Percentiles rank a stretch among this genome's conserved stretches.
Conservation (phyloP, 2,329 filamentous ascomycete species). For the Microascus cirrosus region DNA sequence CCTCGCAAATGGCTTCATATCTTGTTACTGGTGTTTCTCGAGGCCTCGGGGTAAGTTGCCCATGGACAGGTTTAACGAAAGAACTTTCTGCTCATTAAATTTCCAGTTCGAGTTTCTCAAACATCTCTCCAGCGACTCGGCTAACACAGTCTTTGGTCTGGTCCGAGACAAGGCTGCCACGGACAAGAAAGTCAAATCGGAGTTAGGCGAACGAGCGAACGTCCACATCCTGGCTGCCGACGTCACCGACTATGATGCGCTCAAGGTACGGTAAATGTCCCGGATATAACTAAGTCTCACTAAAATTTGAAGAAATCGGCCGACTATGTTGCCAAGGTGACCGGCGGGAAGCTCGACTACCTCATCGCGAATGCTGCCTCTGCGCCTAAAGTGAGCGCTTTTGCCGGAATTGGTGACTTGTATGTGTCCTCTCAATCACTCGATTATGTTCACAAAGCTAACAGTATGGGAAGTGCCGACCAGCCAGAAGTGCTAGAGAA, state of each 20-base stretch:
- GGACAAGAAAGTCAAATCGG: constrained; percentile 27
- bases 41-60: too few species aligned
- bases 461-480: background rate
- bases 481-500: constrained; percentile 6
- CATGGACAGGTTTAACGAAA: too few species aligned
- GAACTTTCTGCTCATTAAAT: too few species aligned
- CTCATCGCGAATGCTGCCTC: constrained; percentile 38
- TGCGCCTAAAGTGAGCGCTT: constrained; percentile 16
- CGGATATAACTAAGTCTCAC: too few species aligned
- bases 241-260: constrained; percentile 22
- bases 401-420: constrained; percentile 22
- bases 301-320: too few species aligned
- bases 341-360: constrained; percentile 32
- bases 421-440: constrained; percentile 13
- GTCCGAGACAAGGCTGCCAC: constrained; percentile 33
- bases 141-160: constrained; percentile 33
- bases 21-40: too few species aligned
- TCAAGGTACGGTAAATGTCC: too few species aligned
- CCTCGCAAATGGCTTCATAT: too few species aligned
- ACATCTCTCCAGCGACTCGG: constrained; percentile 28
- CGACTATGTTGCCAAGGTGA: constrained; percentile 16
- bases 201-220: constrained; percentile 26
- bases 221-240: constrained; percentile 35
- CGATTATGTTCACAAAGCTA: background rate
- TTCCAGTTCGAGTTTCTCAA: constrained; percentile 38